These are phyloP conservation scores for Colletotrichum costaricense DNA, from an alignment of 2,329 filamentous ascomycete genomes.

Conservation along the genomic window DNA sequence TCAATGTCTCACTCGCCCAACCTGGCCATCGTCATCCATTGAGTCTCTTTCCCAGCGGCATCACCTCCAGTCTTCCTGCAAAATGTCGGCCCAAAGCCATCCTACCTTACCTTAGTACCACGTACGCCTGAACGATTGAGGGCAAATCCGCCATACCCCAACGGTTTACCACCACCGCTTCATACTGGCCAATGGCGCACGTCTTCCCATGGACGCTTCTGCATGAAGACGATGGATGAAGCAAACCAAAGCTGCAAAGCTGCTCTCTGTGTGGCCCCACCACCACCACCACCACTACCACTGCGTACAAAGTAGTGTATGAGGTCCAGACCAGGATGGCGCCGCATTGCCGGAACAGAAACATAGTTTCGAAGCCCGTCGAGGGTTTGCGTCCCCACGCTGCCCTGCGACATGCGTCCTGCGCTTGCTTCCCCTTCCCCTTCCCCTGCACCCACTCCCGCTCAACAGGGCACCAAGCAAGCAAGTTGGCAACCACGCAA, in stretches of 20 bases:
- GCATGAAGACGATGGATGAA: neutral
- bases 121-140: too few species aligned
- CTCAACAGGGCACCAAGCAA: neutral
- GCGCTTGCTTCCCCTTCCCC: neutral
- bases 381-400: neutral
- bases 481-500: neutral
- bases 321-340: neutral
- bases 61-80: too few species aligned
- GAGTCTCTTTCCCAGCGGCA: too few species aligned
- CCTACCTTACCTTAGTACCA: too few species aligned
- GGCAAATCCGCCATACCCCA: too few species aligned
- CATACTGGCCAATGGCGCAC: too few species aligned
- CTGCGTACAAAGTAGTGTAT: neutral
- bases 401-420: neutral
- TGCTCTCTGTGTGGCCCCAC: neutral
- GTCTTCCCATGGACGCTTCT: too few species aligned
- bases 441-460: neutral
- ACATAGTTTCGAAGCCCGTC: conserved; percentile 1
- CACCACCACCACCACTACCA: neutral
- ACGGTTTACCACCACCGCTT: too few species aligned
- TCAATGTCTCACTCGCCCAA: too few species aligned
- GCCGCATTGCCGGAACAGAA: neutral
- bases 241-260: neutral
- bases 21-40: too few species aligned
- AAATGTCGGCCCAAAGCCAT: too few species aligned